Base-by-base conservation (phyloP, 192 early-diverging fungal species). In the Haplosporangium gracile region DNA sequence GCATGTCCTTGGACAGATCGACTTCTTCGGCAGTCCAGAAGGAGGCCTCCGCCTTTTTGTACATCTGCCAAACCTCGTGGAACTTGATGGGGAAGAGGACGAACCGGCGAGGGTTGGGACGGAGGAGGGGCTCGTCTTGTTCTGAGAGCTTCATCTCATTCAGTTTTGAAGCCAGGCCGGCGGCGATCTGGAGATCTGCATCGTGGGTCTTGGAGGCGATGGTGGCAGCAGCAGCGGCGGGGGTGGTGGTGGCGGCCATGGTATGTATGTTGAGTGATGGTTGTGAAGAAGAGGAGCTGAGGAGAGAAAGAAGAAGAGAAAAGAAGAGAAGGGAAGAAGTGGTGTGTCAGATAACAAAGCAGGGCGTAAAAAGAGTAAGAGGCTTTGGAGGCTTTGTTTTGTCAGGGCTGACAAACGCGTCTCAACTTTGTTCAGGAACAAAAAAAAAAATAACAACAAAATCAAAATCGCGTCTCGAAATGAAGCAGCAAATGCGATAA, bases 11-110 rank as follows among this genome's bases (percentile, higher is more conserved):
- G 82, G 94, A 94, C 32, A 99, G 93, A 88, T 99, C 97, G 76
- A 97, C 95, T 82, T 98, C 97, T 88, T 98, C 97, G 22, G 96
- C 97, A 0, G 97, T 97, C 97, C 97, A 99, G 92, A 98, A 98
- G 13, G 97, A 97, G 4, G 97, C 97, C 84, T 97, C 97, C 83
- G 97, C 97, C 89, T 99, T 99, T 88, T 99, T 98, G 94, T 99
- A 98, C 94, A 98, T 96, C 80, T 97, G 93, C 97, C 97, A 98
- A 82, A 97, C 94, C 81, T 98, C 97, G 87, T 95, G 94, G 90
- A 96, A 97, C 91, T 96, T 94, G 91, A 98, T 97, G 51, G 97
- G 97, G 88, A 98, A 97, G 79, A 98, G 93, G 65, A 96, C 95
- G 79, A 97, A 97, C 40, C 97, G 94, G 80, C 94, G 93, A 39